Evolutionary conservation across 2,329 filamentous ascomycete species (phyloP).

Genomic region (Teratosphaeriaceae sp.): DNA sequence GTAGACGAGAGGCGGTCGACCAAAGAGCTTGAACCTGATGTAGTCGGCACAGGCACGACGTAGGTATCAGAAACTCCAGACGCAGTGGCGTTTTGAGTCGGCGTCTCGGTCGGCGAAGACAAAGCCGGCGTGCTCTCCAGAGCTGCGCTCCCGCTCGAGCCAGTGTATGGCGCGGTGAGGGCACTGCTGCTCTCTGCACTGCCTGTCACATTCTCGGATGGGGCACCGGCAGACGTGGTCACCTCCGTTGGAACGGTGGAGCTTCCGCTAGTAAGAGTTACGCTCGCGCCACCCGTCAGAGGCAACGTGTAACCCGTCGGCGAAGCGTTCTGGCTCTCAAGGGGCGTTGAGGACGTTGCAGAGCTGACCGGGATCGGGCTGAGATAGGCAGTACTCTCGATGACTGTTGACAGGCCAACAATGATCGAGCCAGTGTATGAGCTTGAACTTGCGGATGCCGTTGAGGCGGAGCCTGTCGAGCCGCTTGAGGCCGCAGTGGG

Average conservation of each 20-base stretch:
- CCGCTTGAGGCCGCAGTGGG: slow-evolving; percentile 4
- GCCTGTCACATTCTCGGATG: not conserved
- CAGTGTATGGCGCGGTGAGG: not conserved
- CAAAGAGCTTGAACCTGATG: not conserved
- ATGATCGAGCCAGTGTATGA: slow-evolving; percentile 22
- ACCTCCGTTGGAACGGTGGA: not conserved
- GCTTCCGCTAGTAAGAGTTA: not conserved
- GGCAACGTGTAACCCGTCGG: not conserved
- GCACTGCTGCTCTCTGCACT: not conserved
- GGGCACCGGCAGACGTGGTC: not conserved
- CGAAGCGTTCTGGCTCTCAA: not conserved
- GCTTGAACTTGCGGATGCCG: slow-evolving; percentile 4
- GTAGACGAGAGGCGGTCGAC: not conserved
- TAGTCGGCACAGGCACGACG: not conserved
- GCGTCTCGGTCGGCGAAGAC: not conserved
- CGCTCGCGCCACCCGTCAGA: not conserved
- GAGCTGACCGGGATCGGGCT: slow-evolving; percentile 3
- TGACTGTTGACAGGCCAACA: slow-evolving; percentile 28
- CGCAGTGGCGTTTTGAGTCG: not conserved
- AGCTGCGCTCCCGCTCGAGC: not conserved
- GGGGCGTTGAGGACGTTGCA: not conserved
- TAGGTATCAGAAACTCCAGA: not conserved
- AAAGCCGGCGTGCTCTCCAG: not conserved
- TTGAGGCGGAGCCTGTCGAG: slow-evolving; percentile 4
- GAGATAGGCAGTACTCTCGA: slow-evolving; percentile 14